Percentiles rank a stretch among this genome's conserved stretches.
phyloP scores from a whole-genome alignment of 129 eudicot species.

The Artemisia tridentata region DNA sequence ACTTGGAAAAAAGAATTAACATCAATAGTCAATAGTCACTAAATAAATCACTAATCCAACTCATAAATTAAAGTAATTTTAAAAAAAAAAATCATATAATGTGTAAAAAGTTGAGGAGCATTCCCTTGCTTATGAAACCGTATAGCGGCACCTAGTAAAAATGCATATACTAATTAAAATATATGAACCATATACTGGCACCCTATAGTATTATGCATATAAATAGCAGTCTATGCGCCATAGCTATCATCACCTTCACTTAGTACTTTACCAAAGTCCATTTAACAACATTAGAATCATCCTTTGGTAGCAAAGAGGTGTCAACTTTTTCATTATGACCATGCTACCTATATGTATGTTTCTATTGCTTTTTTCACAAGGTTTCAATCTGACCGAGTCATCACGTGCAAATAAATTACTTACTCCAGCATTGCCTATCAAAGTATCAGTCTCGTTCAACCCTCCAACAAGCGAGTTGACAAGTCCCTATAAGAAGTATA shows the following conservation, averaged over 20 bases:
- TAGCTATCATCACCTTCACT: slow-evolving; percentile 12
- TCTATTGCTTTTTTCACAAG: slow-evolving; percentile 19
- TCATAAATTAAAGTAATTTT: not conserved
- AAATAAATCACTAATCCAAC: no score
- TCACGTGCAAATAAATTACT: slow-evolving; percentile 7
- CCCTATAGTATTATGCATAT: slow-evolving; percentile 20
- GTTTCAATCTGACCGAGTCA: not conserved
- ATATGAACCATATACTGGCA: slow-evolving; percentile 7
- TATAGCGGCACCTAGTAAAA: slow-evolving; percentile 4
- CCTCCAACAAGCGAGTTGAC: slow-evolving; percentile 13
- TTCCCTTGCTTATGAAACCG: not conserved
- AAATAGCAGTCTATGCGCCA: slow-evolving; percentile 1
- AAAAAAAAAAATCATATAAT: not conserved
- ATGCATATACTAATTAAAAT: slow-evolving; percentile 18
- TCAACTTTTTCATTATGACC: slow-evolving; percentile 10
- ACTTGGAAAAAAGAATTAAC: no score
- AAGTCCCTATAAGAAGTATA: slow-evolving; percentile 26
- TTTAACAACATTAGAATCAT: slow-evolving; percentile 5
- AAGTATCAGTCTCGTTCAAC: not conserved
- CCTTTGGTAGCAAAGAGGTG: slow-evolving; percentile 5
- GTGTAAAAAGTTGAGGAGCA: not conserved
- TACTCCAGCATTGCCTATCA: slow-evolving; percentile 21
- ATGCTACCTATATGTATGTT: slow-evolving; percentile 16
- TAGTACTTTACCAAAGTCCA: slow-evolving; percentile 4
- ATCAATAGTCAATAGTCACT: no score